Percentiles rank a stretch among this genome's conserved stretches.
phyloP scores from a whole-genome alignment of 108 stramenopile genomes.

The Craspedostauros australis region DNA sequence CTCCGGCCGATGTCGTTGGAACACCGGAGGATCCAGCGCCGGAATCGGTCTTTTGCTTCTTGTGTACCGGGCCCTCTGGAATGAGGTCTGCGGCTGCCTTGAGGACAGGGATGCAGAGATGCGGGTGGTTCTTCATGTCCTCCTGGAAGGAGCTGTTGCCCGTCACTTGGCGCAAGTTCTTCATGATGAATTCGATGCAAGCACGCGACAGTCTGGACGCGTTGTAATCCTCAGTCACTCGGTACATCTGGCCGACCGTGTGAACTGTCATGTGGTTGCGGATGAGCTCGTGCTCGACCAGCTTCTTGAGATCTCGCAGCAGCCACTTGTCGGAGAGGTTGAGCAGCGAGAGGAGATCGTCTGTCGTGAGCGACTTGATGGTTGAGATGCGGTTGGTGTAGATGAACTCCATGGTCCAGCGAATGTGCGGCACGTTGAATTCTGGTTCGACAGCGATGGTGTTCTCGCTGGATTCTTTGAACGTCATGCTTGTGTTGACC shows the following conservation, averaged over 20 bases:
- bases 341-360: constrained; percentile 71
- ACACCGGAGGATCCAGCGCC: constrained; percentile 1
- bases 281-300: constrained; percentile 85
- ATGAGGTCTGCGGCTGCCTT: constrained; percentile 90
- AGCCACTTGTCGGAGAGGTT: constrained; percentile 84
- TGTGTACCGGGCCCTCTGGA: constrained; percentile 74
- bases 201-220: constrained; percentile 69
- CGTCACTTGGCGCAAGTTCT: constrained; percentile 81
- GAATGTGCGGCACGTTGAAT: constrained; percentile 72
- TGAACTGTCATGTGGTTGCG: constrained; percentile 70
- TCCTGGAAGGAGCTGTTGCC: constrained; percentile 77
- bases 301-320: constrained; percentile 79
- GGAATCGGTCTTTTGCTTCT: constrained; percentile 67
- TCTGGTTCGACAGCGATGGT: constrained; percentile 70
- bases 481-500: constrained; percentile 24
- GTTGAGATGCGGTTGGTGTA: constrained; percentile 89
- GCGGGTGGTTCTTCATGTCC: constrained; percentile 87
- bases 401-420: constrained; percentile 88
- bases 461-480: constrained; percentile 67
- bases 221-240: constrained; percentile 82
- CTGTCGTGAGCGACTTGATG: constrained; percentile 47
- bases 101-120: constrained; percentile 83
- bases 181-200: constrained; percentile 87
- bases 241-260: constrained; percentile 84
- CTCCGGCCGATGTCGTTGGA: constrained; percentile 17